A percentile compares a stretch with the other conserved stretches of the same genome.
Conservation (phyloP, 768 basidiomycete species). For the Lentinula guzmanii region DNA sequence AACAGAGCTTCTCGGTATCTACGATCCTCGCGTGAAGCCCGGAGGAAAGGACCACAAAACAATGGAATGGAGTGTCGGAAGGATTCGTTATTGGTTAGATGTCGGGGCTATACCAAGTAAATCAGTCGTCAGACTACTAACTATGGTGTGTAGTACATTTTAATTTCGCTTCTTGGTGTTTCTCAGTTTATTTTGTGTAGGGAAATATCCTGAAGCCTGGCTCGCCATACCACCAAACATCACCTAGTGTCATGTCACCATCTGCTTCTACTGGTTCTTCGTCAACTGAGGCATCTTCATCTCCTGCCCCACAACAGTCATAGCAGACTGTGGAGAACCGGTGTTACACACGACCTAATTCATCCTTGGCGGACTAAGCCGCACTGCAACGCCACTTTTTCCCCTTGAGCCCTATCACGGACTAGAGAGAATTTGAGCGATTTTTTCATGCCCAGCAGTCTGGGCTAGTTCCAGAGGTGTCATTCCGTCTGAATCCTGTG, state of each 20-base stretch:
- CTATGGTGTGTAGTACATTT: conserved; percentile 52
- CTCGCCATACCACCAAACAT: conserved; percentile 48
- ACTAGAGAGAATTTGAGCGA: conserved; percentile 32
- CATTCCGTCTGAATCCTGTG: conserved; percentile 63
- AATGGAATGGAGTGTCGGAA: conserved; percentile 85
- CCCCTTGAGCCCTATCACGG: not conserved
- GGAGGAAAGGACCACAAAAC: conserved; percentile 53
- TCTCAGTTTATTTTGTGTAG: conserved; percentile 23
- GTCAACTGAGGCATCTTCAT: conserved; percentile 13
- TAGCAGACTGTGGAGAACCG: not conserved
- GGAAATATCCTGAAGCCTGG: conserved; percentile 56
- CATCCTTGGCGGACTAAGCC: not conserved
- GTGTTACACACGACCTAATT: too few relatives aligned
- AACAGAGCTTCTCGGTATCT: conserved; percentile 81
- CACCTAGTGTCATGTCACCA: not conserved
- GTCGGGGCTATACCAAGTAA: conserved; percentile 81
- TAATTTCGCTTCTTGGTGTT: not conserved
- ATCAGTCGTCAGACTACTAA: conserved; percentile 69
- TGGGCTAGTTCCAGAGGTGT: conserved; percentile 56
- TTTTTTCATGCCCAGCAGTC: conserved; percentile 49
- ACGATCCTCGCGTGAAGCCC: conserved; percentile 58
- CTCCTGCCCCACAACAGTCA: not conserved
- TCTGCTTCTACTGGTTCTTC: not conserved
- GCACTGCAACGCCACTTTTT: not conserved
- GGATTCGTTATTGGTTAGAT: conserved; percentile 86